phyloP scores from a whole-genome alignment of 768 basidiomycete species.

The Punctularia strigosozonata region DNA sequence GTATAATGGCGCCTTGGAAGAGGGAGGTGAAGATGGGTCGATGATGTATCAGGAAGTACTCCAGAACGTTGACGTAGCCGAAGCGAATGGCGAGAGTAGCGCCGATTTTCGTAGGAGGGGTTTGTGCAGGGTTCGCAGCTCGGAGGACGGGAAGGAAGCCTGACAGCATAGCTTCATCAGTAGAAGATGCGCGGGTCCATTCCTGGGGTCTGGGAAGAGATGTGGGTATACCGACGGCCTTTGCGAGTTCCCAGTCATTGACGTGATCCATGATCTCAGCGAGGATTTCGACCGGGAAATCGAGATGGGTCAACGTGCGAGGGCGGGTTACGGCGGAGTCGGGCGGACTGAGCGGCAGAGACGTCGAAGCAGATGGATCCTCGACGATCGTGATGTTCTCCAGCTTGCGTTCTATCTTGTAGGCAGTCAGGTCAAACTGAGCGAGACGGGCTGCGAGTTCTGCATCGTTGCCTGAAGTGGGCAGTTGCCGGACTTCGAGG shows the following conservation, averaged over 20 bases:
- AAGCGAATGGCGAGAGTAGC: constrained; percentile 59
- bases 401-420: constrained; percentile 39
- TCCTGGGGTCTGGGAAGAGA: constrained; percentile 51
- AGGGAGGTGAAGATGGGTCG: constrained; percentile 50
- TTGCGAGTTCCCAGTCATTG: constrained; percentile 77
- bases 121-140: constrained; percentile 39
- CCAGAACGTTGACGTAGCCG: constrained; percentile 64
- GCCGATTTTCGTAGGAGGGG: constrained; percentile 60
- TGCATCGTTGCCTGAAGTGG: constrained; percentile 44
- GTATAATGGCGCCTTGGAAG: constrained; percentile 60
- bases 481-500: constrained; percentile 60
- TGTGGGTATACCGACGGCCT: constrained; percentile 65
- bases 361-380: constrained; percentile 5
- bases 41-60: constrained; percentile 58
- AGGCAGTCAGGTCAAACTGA: constrained; percentile 65
- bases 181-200: constrained; percentile 60
- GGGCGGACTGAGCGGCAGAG: constrained; percentile 8
- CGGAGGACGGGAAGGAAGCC: constrained; percentile 50
- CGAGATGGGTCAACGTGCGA: constrained; percentile 20
- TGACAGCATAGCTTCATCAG: constrained; percentile 64
- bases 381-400: constrained; percentile 7
- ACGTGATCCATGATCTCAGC: constrained; percentile 69
- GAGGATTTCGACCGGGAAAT: constrained; percentile 67
- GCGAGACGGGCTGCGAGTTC: constrained; percentile 65
- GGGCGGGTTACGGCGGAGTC: constrained; percentile 7